Evolutionary conservation across 2,329 filamentous ascomycete genomes (phyloP), one percentile per base, ranked within the genome.

Genomic region (Diaporthe longicolla): DNA sequence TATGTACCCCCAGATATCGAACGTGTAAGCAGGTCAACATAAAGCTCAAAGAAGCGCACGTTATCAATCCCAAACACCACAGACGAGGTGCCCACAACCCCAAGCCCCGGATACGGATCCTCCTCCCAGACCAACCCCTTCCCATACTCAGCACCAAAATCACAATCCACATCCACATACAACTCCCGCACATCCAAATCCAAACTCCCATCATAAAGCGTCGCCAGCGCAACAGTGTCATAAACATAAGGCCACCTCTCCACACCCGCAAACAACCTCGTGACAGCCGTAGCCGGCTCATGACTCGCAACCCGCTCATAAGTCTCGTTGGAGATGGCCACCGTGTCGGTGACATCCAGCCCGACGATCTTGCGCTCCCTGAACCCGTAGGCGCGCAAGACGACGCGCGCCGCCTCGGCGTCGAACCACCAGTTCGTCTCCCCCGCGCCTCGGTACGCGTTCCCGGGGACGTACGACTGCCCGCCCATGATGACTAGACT

Each of bases 361-460:
- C 63, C 63, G 8, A 66, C 29, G 2, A 66, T 37, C 13, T 9
- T 66, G 2, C 61, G 19, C 0, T 0, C 13, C 1, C 1, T 1
- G 2, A 66, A 52, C 21, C 21, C 45, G 1, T 17, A 11, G 1
- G 37, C 58, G 7, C 63, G 63, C 63, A 66, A 29, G 7, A 66
- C 63, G 3, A 19, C 45, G 21, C 63, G 63, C 45, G 63, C 63
- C 1, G 63, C 17, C 45, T 66, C 63, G 32, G 63, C 45, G 45
- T 66, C 63, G 45, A 66, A 24, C 63, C 63, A 66, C 63, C 63
- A 66, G 63, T 66, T 66, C 45, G 45, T 66, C 63, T 66, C 63
- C 0, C 45, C 63, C 29, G 29, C n/a, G 21, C 63, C 63, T 5
- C 45, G 63, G 45, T 66, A 66, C 21, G 63, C 63, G 63, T 66